Conservation (phyloP, 805 yeast species). For the Metschnikowia noctiluminum region DNA sequence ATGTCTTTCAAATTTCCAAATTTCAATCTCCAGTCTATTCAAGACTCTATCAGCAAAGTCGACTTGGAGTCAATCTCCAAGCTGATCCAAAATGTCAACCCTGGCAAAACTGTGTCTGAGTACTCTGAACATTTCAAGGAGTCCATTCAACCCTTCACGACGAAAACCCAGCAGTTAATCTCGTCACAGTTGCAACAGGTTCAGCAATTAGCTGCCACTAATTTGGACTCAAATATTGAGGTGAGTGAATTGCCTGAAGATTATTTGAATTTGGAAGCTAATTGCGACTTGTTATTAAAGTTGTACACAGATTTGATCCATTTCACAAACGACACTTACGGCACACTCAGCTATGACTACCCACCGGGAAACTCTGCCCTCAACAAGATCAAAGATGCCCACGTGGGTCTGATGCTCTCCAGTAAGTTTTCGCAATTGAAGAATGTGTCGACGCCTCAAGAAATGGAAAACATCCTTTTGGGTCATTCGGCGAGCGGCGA, state of each 20-base stretch:
- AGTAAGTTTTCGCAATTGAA: slow-evolving; percentile 58
- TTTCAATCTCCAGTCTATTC: slow-evolving; percentile 37
- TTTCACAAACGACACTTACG: slow-evolving; percentile 53
- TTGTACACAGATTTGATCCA: slow-evolving; percentile 52
- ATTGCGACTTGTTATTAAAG: slow-evolving; percentile 60
- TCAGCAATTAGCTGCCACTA: slow-evolving; percentile 35
- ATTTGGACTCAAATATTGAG: slow-evolving; percentile 44
- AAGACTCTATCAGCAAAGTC: slow-evolving; percentile 40
- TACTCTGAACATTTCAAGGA: slow-evolving; percentile 41
- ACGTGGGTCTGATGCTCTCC: slow-evolving; percentile 55
- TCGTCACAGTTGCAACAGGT: slow-evolving; percentile 60
- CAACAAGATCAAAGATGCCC: slow-evolving; percentile 59
- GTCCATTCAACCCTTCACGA: slow-evolving; percentile 50
- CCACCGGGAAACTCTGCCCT: slow-evolving; percentile 59
- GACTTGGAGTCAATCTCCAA: slow-evolving; percentile 35
- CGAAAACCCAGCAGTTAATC: slow-evolving; percentile 56
- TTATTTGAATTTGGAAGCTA: slow-evolving; percentile 62
- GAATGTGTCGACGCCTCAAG: slow-evolving; percentile 63
- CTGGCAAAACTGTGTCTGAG: slow-evolving; percentile 39
- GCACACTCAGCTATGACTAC: slow-evolving; percentile 73
- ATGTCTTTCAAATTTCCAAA: slow-evolving; percentile 41
- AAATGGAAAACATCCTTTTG: slow-evolving; percentile 55
- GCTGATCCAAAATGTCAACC: slow-evolving; percentile 33
- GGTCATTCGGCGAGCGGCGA: slow-evolving; percentile 23
- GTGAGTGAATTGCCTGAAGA: slow-evolving; percentile 74